These are phyloP conservation scores for Fusarium humuli DNA, from an alignment of 2,329 filamentous ascomycete genomes.

Conservation along the genomic window DNA sequence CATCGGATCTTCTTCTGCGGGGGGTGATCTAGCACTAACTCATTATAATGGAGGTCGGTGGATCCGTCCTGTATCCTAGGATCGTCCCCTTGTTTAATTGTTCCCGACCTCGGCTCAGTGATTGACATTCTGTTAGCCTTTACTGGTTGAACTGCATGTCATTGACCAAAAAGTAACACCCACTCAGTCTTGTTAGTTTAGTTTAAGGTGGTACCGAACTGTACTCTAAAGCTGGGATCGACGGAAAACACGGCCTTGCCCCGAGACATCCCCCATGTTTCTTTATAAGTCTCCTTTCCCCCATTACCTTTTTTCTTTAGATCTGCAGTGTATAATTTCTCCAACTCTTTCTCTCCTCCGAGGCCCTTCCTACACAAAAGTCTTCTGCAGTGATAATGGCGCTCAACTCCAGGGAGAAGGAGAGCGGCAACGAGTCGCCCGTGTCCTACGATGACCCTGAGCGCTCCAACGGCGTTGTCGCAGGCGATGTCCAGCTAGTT, in stretches of 20 bases:
- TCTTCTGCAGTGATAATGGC: conserved; percentile 23
- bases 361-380: neutral
- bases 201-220: neutral
- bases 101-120: conserved; percentile 39
- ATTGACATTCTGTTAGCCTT: conserved; percentile 23
- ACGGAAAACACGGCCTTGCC: conserved; percentile 17
- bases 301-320: conserved; percentile 10
- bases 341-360: neutral
- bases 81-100: conserved; percentile 14
- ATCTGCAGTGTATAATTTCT: conserved; percentile 25
- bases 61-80: conserved; percentile 9
- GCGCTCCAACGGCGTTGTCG: conserved; percentile 25
- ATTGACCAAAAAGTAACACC: conserved; percentile 3
- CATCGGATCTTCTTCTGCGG: conserved; percentile 21
- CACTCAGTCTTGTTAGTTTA: neutral
- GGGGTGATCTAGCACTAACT: conserved; percentile 14
- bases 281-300: conserved; percentile 23
- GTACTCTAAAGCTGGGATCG: conserved; percentile 9
- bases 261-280: conserved; percentile 29
- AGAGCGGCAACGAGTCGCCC: conserved; percentile 37
- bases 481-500: conserved; percentile 43
- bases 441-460: conserved; percentile 43
- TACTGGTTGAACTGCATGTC: neutral
- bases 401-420: conserved; percentile 32
- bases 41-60: conserved; percentile 7